A percentile compares a stretch with the other conserved stretches of the same genome.
phyloP scores from a whole-genome alignment of 169 alveolate species.

The Babesia caballi region DNA sequence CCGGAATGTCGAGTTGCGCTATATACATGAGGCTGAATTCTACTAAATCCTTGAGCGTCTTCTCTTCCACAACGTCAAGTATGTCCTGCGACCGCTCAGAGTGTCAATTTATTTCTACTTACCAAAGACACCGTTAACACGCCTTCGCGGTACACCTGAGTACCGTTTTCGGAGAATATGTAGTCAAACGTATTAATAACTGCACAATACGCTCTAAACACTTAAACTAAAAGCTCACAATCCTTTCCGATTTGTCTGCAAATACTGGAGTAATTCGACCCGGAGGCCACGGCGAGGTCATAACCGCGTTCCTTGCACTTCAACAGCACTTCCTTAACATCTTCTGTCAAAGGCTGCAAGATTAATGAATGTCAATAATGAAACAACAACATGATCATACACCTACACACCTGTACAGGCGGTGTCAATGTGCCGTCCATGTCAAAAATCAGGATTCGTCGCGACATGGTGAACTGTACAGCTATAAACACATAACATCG shows the following conservation, averaged over 20 bases:
- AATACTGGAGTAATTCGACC: constrained; percentile 35
- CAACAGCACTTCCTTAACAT: constrained; percentile 17
- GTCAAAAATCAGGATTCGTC: constrained; percentile 30
- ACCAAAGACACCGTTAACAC: constrained; percentile 27
- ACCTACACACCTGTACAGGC: constrained; percentile 28
- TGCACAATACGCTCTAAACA: neutral
- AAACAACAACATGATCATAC: neutral
- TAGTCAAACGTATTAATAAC: constrained; percentile 25
- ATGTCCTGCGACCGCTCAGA: constrained; percentile 32
- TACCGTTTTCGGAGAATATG: constrained; percentile 52
- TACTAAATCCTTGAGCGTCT: constrained; percentile 3
- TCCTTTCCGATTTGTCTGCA: constrained; percentile 23
- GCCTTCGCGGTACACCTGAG: constrained; percentile 21
- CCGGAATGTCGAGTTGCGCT: constrained; percentile 50
- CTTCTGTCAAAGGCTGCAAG: constrained; percentile 27
- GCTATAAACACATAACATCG: too few species aligned
- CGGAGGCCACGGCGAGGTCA: constrained; percentile 40
- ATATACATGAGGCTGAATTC: constrained; percentile 36
- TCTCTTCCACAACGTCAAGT: constrained; percentile 17
- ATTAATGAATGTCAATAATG: neutral
- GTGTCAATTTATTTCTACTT: neutral
- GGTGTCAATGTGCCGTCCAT: constrained; percentile 57
- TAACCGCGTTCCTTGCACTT: constrained; percentile 26
- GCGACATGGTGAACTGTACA: neutral
- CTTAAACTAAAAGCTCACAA: neutral